Percentiles rank a stretch among this genome's conserved stretches.
phyloP scores from a whole-genome alignment of 371 early-diverging fungal genomes.

The Mortierella sp. region DNA sequence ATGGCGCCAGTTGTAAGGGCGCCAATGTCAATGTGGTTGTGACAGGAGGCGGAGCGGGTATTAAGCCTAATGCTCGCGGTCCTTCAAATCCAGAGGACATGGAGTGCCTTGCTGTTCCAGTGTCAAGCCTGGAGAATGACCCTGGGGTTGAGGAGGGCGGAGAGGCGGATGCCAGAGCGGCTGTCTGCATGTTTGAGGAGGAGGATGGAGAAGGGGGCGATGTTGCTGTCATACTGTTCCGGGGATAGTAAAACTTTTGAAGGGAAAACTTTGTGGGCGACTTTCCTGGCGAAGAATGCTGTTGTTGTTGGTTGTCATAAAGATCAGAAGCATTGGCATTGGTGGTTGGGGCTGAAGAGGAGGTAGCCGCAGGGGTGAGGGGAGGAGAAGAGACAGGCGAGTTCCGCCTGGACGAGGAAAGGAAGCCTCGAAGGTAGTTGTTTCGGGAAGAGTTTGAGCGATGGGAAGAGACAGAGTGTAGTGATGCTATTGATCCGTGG shows the following conservation, averaged over 20 bases:
- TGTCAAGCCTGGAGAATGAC: constrained; percentile 42
- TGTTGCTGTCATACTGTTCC: constrained; percentile 32
- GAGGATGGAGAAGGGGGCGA: constrained; percentile 5
- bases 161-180: constrained; percentile 11
- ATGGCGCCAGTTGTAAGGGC: neutral
- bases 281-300: constrained; percentile 12
- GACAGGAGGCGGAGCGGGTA: neutral
- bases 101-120: constrained; percentile 20
- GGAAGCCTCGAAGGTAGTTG: constrained; percentile 30
- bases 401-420: constrained; percentile 17
- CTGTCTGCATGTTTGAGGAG: constrained; percentile 11
- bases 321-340: neutral
- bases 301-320: constrained; percentile 18
- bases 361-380: neutral
- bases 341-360: neutral
- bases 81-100: constrained; percentile 41
- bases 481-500: constrained; percentile 18
- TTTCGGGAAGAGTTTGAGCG: constrained; percentile 21
- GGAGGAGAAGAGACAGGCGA: constrained; percentile 17
- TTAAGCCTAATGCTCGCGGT: constrained; percentile 39
- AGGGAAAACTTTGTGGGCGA: constrained; percentile 35
- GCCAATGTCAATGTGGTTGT: neutral
- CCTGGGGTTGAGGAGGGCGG: constrained; percentile 6
- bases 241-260: constrained; percentile 42
- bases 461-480: constrained; percentile 10